Conservation (phyloP, 495 filamentous ascomycete genomes). For the Hapsidospora chrysogenum region DNA sequence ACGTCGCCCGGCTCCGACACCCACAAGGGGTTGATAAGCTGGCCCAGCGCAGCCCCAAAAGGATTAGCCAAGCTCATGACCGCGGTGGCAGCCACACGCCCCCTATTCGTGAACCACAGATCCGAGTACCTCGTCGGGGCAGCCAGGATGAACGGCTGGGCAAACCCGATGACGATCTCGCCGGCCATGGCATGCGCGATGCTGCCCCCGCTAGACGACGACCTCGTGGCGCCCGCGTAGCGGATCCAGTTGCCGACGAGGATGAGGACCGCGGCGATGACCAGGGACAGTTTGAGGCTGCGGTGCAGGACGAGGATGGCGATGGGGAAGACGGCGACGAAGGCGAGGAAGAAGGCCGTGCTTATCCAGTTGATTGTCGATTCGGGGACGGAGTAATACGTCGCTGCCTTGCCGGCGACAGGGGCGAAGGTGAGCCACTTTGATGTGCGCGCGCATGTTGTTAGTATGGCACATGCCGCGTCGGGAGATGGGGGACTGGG, state of each 20-base stretch:
- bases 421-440: conserved; percentile 91
- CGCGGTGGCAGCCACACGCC: conserved; percentile 77
- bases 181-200: conserved; percentile 81
- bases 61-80: conserved; percentile 74
- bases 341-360: conserved; percentile 74
- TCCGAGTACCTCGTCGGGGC: conserved; percentile 86
- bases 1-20: conserved; percentile 43
- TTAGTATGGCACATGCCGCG: no score
- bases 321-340: conserved; percentile 53
- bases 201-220: conserved; percentile 26
- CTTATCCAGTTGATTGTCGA: conserved; percentile 84
- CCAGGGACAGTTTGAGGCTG: conserved; percentile 64
- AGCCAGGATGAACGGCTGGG: conserved; percentile 82
- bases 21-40: conserved; percentile 70
- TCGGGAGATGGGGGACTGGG: not conserved
- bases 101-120: conserved; percentile 78
- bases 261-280: conserved; percentile 52
- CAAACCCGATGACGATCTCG: conserved; percentile 80
- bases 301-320: conserved; percentile 65
- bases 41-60: conserved; percentile 71
- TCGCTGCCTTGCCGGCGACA: conserved; percentile 56
- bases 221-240: conserved; percentile 57
- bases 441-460: not conserved
- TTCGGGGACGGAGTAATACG: conserved; percentile 59
- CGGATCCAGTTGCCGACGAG: conserved; percentile 86